Conservation (phyloP, 2,329 filamentous ascomycete genomes). For the Phyllachora maydis region DNA sequence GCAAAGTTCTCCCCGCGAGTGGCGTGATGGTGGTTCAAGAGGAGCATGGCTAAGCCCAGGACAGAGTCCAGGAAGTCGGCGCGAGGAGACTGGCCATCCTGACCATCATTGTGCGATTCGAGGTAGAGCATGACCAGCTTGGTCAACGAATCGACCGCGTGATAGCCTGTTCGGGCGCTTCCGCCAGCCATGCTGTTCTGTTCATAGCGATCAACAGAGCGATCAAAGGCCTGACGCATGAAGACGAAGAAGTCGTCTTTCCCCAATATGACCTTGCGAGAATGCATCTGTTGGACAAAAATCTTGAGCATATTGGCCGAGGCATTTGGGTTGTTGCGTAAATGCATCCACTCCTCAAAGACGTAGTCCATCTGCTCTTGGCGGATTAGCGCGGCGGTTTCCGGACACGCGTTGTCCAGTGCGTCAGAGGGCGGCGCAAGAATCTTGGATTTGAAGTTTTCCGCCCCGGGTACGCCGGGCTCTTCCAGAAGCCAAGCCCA, state of each 20-base stretch:
- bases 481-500: constrained; percentile 67
- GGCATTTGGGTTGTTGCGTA: constrained; percentile 58
- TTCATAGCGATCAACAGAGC: constrained; percentile 61
- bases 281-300: constrained; percentile 72
- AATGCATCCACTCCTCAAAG: constrained; percentile 84
- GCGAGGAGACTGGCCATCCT: constrained; percentile 39
- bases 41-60: constrained; percentile 54
- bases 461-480: constrained; percentile 38
- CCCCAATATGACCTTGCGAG: constrained; percentile 48
- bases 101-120: constrained; percentile 44
- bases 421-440: constrained; percentile 18
- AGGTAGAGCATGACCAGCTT: constrained; percentile 62
- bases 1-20: constrained; percentile 67
- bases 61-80: constrained; percentile 57
- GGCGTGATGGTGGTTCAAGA: constrained; percentile 71
- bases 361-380: constrained; percentile 83
- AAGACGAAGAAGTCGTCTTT: constrained; percentile 65
- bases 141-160: constrained; percentile 58
- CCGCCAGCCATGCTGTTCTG: constrained; percentile 41
- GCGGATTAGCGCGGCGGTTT: constrained; percentile 35
- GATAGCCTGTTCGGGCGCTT: constrained; percentile 33
- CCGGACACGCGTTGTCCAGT: constrained; percentile 23
- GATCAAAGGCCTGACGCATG: constrained; percentile 61
- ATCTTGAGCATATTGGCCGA: constrained; percentile 50
- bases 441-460: constrained; percentile 49